Base-by-base conservation (phyloP, 805 yeast species). In the Pachysolen tannophilus region DNA sequence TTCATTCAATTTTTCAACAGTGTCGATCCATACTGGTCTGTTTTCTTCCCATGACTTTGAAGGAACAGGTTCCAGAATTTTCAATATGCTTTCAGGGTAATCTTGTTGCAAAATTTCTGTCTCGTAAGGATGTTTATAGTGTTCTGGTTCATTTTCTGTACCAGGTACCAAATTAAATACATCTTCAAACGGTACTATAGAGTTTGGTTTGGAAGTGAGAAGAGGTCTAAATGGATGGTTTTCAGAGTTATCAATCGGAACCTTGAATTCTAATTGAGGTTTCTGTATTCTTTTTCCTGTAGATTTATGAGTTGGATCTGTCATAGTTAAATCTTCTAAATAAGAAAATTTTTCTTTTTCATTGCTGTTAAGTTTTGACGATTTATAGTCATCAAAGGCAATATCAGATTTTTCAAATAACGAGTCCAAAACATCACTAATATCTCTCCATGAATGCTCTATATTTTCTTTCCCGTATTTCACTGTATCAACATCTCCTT, bases 51-150 rank as follows among this genome's bases (percentile, higher is more conserved):
- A 86, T 7, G 79, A 75, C 28, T 61, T 59, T 1, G 77, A 67
- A 0, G 71, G 67, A 2, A 48, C 33, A 5, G 52, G 52, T 10
- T 63, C 58, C 2, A 40, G 25, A 20, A 34, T 42, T 1, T 36
- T 23, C 20, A 78, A 54, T 0, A 83, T 68, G 34, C 65, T 46
- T 1, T 64, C 69, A 2, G 94, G 92, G 51, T 84, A 88, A 30
- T 74, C 75, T 39, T 75, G 80, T 24, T 66, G 58, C 47, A 67
- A 67, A 30, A 90, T 90, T 56, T 90, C 97, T 26, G 58, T 55
- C 31, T 64, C 72, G 49, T 92, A 90, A 0, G 98, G 98, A 33
- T 92, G 92, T 8, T 67, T 68, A 50, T 77, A 82, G 54, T 78
- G 84, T 8, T 69, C 53, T 3, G 83, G 80, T 21, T 60, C 58